Base-by-base conservation (phyloP, 2,329 filamentous ascomycete genomes). In the Neobulgaria alba region DNA sequence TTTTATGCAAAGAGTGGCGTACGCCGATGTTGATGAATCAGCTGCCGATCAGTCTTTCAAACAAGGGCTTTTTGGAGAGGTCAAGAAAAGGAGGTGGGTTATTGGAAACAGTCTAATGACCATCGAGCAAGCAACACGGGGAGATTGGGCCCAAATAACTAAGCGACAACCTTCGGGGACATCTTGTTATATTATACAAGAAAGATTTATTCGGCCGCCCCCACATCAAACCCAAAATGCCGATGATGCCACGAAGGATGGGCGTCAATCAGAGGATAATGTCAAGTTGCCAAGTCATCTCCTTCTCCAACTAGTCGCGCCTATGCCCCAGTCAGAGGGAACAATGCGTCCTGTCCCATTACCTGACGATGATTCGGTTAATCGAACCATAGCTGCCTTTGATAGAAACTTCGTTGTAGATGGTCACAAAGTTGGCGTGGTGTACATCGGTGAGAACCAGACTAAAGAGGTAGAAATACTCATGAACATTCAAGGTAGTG, bases 391-490 rank as follows among this genome's bases (percentile, higher is more conserved):
- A 29, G 75, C 75, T 29, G 71, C 78, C 10, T 93, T 98, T 60
- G 92, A 98, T 61, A 79, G 82, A 21, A 93, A 79, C 50, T 83
- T 90, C 29, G 89, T 87, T 7, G 82, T 98, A 3, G 92, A 98
- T 61, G 88, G 88, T 5, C 88, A 96, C 69, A 95, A 95, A 63
- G 83, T 95, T 31, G 92, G 92, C 12, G 83, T 98, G 16, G 80
- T 98, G 30, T 98, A 95, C 61, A 82, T 96, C 48, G 88, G 84
- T 39, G 82, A 93, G 54, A 82, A 83, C 5, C 92, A 98, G 63
- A 86, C 76, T 1, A 66, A 79, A 1, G 92, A 96, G 61, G 67
- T 71, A 1, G 86, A 93, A 41, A 95, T 96, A 26, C 72, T 98
- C 19, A 75, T 83, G 53, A 98, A 98, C 51, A 78, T 85, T 3